These are phyloP conservation scores for Trichoderma breve DNA, from an alignment of 2,329 filamentous ascomycete species.

Conservation along the genomic window DNA sequence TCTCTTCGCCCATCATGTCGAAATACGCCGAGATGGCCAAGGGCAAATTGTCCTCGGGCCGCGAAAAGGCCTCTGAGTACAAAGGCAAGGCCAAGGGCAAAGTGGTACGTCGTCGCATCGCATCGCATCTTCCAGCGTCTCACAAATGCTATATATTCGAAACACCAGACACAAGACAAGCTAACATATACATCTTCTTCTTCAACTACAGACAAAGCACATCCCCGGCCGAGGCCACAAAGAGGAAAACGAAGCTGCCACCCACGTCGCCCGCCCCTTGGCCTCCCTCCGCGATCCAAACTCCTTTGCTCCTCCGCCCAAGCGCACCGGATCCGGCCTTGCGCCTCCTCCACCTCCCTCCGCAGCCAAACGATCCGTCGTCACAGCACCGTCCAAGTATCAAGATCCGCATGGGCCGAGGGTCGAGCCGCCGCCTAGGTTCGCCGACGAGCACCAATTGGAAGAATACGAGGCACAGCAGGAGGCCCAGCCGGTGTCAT, in stretches of 20 bases:
- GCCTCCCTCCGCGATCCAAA: conserved; percentile 70
- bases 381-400: conserved; percentile 35
- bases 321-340: conserved; percentile 45
- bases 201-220: not conserved
- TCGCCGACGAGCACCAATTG: conserved; percentile 15
- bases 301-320: conserved; percentile 79
- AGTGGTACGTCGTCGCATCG: conserved; percentile 40
- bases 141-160: not conserved
- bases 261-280: conserved; percentile 57
- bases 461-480: conserved; percentile 23
- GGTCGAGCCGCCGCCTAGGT: not conserved
- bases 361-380: conserved; percentile 28
- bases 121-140: not conserved
- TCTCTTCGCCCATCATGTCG: conserved; percentile 36
- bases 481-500: conserved; percentile 46
- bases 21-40: conserved; percentile 48
- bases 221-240: conserved; percentile 39
- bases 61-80: conserved; percentile 19
- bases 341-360: conserved; percentile 28
- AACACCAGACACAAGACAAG: not conserved
- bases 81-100: conserved; percentile 35
- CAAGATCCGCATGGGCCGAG: conserved; percentile 30
- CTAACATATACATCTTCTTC: not conserved
- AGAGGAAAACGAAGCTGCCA: conserved; percentile 26
- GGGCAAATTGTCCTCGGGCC: conserved; percentile 21